These are phyloP conservation scores for Mucor velutinosus DNA, from an alignment of 371 early-diverging fungal species.

Conservation along the genomic window DNA sequence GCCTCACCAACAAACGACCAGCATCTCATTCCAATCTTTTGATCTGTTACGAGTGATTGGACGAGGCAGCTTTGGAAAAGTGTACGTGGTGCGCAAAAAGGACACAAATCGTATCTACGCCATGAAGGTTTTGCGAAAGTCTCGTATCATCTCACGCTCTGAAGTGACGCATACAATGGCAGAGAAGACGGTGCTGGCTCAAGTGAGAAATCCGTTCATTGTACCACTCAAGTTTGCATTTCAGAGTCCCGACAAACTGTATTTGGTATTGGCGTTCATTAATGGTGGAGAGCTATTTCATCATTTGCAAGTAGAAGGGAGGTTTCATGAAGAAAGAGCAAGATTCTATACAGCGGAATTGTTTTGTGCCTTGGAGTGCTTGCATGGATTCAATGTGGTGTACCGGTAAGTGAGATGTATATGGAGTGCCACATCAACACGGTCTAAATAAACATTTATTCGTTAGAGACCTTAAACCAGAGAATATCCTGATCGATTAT, in stretches of 20 bases:
- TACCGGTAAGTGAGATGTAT: constrained; percentile 57
- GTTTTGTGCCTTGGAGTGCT: constrained; percentile 81
- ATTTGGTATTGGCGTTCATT: constrained; percentile 90
- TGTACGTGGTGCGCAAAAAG: constrained; percentile 94
- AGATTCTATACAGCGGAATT: constrained; percentile 78
- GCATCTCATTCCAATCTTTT: constrained; percentile 89
- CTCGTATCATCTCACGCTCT: constrained; percentile 90
- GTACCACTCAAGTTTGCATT: constrained; percentile 88
- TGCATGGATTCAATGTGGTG: constrained; percentile 87
- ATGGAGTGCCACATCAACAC: too few relatives aligned
- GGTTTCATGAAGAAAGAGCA: constrained; percentile 69
- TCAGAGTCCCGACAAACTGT: constrained; percentile 86
- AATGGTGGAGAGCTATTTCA: constrained; percentile 96
- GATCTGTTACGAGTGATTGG: constrained; percentile 95
- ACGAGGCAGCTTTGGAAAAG: constrained; percentile 96
- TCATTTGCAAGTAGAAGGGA: constrained; percentile 81
- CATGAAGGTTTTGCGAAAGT: constrained; percentile 95
- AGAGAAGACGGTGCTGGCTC: constrained; percentile 88
- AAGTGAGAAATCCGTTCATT: constrained; percentile 87
- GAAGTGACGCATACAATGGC: constrained; percentile 88
- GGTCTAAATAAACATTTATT: not conserved
- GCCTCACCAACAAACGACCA: constrained; percentile 57
- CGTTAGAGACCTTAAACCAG: constrained; percentile 84
- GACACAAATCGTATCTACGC: constrained; percentile 96
- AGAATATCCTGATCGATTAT: constrained; percentile 95